A percentile compares a stretch with the other conserved stretches of the same genome.
phyloP scores from a whole-genome alignment of 768 basidiomycete genomes.

The Gyrodon lividus region DNA sequence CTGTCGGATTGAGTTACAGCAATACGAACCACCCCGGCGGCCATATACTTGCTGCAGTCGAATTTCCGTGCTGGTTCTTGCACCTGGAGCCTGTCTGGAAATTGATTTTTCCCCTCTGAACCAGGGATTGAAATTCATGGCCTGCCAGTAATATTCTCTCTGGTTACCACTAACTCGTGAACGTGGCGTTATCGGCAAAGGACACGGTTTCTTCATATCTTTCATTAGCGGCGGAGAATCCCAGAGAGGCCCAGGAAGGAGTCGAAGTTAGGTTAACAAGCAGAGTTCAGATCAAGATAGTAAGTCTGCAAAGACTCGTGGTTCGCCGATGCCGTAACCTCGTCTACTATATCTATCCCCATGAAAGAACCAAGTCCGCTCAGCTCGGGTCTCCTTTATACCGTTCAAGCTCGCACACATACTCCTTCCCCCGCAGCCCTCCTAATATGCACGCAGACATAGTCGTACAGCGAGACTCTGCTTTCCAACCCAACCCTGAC shows the following conservation, averaged over 20 bases:
- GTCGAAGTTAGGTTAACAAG: slow-evolving; percentile 4
- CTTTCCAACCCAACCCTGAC: slow-evolving; percentile 8
- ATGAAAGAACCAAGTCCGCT: slow-evolving; percentile 13
- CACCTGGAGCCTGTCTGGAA: no score
- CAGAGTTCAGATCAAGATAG: slow-evolving; percentile 11
- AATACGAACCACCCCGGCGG: background rate
- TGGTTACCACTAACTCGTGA: background rate
- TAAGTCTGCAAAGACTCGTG: slow-evolving; percentile 9
- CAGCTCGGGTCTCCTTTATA: slow-evolving; percentile 13
- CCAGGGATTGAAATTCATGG: background rate
- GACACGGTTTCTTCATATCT: background rate
- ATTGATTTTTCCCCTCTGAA: background rate
- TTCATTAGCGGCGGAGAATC: slow-evolving; percentile 3
- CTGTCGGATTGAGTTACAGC: background rate
- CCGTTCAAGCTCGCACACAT: slow-evolving; percentile 7
- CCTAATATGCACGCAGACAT: slow-evolving; percentile 21
- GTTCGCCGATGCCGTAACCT: slow-evolving; percentile 13
- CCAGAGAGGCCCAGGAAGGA: background rate
- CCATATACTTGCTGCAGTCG: slow-evolving; percentile 1
- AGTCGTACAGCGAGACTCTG: slow-evolving; percentile 6
- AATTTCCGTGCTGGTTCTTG: background rate
- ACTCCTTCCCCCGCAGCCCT: slow-evolving; percentile 25
- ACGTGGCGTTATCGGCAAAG: background rate
- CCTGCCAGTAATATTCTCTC: background rate
- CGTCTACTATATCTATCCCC: slow-evolving; percentile 8